These are phyloP conservation scores for Boletus fagicola DNA, from an alignment of 768 basidiomycete genomes.

Conservation along the genomic window DNA sequence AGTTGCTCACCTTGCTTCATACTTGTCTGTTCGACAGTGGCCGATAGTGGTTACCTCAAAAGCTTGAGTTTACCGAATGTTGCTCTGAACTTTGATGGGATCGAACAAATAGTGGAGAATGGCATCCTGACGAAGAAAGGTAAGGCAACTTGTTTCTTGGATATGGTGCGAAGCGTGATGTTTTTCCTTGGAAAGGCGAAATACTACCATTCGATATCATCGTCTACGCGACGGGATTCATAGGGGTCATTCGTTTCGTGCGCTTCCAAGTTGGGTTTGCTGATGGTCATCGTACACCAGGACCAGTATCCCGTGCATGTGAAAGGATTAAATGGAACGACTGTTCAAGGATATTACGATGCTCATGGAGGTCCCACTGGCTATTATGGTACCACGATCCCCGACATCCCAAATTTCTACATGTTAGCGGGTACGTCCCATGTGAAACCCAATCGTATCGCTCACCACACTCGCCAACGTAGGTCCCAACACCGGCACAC, in stretches of 20 bases:
- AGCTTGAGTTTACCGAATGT: constrained; percentile 24
- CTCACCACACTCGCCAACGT: not conserved
- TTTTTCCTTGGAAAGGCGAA: constrained; percentile 22
- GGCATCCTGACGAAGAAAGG: constrained; percentile 29
- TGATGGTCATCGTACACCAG: constrained; percentile 10
- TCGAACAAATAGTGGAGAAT: constrained; percentile 15
- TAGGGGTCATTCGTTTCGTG: constrained; percentile 18
- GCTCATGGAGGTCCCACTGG: constrained; percentile 33
- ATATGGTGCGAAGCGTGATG: not conserved
- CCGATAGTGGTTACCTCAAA: constrained; percentile 28
- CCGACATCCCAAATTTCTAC: constrained; percentile 39
- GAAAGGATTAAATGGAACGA: constrained; percentile 22
- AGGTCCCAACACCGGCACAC: constrained; percentile 31
- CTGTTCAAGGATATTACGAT: constrained; percentile 30
- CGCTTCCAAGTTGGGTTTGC: not conserved
- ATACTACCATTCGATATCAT: constrained; percentile 34
- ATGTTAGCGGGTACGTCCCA: constrained; percentile 27
- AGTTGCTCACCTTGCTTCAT: not conserved
- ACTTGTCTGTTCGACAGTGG: constrained; percentile 14
- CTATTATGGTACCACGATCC: constrained; percentile 34
- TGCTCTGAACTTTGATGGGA: constrained; percentile 26
- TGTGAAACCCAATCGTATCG: not conserved
- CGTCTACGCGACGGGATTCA: constrained; percentile 35
- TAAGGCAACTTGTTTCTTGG: not conserved
- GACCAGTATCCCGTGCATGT: constrained; percentile 24